Conservation (phyloP, 2,329 filamentous ascomycete species). For the Fusarium circinatum region DNA sequence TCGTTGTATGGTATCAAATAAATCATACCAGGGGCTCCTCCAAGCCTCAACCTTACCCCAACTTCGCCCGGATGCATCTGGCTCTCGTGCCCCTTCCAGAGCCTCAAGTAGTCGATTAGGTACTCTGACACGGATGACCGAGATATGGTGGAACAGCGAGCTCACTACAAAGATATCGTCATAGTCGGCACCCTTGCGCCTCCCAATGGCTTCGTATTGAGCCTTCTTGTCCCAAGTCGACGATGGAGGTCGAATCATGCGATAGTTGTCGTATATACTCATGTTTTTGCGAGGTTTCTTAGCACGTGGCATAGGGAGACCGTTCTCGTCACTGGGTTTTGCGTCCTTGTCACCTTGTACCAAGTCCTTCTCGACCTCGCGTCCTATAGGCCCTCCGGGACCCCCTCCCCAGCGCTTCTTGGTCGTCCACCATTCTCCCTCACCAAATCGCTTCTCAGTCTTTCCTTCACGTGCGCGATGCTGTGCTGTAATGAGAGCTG, state of each 20-base stretch:
- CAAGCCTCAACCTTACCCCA: conserved; percentile 66
- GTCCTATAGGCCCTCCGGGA: conserved; percentile 69
- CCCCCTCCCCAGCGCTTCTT: conserved; percentile 72
- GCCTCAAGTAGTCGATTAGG: conserved; percentile 63
- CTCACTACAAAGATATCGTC: conserved; percentile 73
- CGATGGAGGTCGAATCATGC: conserved; percentile 68
- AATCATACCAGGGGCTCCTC: conserved; percentile 70
- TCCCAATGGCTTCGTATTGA: conserved; percentile 67
- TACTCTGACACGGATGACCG: conserved; percentile 67
- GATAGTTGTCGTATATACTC: conserved; percentile 71
- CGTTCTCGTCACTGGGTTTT: conserved; percentile 42
- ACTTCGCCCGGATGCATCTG: conserved; percentile 50
- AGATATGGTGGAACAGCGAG: conserved; percentile 70
- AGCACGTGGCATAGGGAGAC: conserved; percentile 40
- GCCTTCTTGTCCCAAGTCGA: conserved; percentile 70
- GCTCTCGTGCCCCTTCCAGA: conserved; percentile 58
- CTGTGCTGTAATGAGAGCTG: conserved; percentile 70
- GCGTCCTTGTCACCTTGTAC: conserved; percentile 59
- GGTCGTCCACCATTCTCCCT: conserved; percentile 70
- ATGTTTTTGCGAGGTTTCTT: conserved; percentile 66
- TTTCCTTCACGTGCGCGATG: conserved; percentile 69
- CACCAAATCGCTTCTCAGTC: conserved; percentile 65
- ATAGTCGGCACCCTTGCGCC: conserved; percentile 56
- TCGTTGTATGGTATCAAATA: conserved; percentile 65
- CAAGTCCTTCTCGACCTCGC: conserved; percentile 64